A percentile compares a stretch with the other conserved stretches of the same genome.
phyloP scores from a whole-genome alignment of 495 filamentous ascomycete genomes.

The Podospora comata region DNA sequence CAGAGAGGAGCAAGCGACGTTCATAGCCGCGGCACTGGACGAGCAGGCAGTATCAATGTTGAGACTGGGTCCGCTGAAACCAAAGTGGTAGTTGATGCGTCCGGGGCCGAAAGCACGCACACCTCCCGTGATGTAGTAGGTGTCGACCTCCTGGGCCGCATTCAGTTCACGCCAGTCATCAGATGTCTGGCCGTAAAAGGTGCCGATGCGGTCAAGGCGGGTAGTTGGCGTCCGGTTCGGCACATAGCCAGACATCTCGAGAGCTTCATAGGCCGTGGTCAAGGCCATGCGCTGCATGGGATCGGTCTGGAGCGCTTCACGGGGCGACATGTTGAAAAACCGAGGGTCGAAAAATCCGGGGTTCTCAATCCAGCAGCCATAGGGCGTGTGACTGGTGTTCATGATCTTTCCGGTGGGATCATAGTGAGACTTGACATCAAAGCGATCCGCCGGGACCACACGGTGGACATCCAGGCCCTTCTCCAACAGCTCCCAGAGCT shows the following conservation, averaged over 20 bases:
- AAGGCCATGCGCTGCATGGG: conserved; percentile 84
- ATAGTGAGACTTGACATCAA: conserved; percentile 72
- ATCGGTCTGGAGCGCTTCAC: conserved; percentile 84
- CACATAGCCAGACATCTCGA: conserved; percentile 88
- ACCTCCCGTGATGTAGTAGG: conserved; percentile 89
- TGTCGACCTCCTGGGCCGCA: conserved; percentile 84
- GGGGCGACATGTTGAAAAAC: conserved; percentile 96
- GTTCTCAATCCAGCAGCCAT: conserved; percentile 86
- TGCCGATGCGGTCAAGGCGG: conserved; percentile 77
- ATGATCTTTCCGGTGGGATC: conserved; percentile 70
- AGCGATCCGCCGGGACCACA: conserved; percentile 67
- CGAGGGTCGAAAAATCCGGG: conserved; percentile 80
- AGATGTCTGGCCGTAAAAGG: conserved; percentile 89
- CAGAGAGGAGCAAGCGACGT: conserved; percentile 77
- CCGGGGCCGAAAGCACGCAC: conserved; percentile 85
- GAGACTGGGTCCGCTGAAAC: conserved; percentile 82
- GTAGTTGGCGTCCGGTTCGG: conserved; percentile 84
- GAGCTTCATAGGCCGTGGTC: conserved; percentile 81
- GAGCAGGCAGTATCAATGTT: conserved; percentile 90
- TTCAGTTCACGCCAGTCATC: conserved; percentile 93
- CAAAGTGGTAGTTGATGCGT: conserved; percentile 82
- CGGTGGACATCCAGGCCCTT: conserved; percentile 61
- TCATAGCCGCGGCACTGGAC: conserved; percentile 77
- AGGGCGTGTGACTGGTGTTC: conserved; percentile 80
- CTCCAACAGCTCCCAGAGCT: conserved; percentile 69